Base-by-base conservation (phyloP, 2,329 filamentous ascomycete species). In the Cryphonectria radicalis region DNA sequence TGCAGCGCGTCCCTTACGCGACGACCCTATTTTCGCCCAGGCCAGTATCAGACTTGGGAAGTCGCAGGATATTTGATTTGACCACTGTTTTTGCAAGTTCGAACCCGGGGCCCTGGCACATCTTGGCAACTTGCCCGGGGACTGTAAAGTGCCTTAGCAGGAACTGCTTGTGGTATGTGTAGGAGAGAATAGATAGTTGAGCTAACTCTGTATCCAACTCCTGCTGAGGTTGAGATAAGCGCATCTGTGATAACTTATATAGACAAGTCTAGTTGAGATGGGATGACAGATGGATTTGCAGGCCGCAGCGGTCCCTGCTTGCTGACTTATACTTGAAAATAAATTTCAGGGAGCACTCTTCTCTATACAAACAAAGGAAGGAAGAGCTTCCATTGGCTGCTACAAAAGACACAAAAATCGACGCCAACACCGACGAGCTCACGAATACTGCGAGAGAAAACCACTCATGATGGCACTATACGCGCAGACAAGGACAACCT, bases 401-500 rank as follows among this genome's bases (percentile, higher is more conserved):
- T 11, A 40, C 8, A 40, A 40, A 40, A 3, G 8, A 55, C 25
- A 14, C 7, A 25, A 55, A 6, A 37, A 37, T 19, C 32, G 5
- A 37, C 11, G 6, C 13, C 3, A n/a, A 11, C 6, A 60, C 57
- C 22, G 14, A 62, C 3, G 22, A n/a, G 1, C 19, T 42, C 25
- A 66, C 8, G 68, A 42, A 2, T 14, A 32, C 28, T 68, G 65
- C 43, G 69, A 63, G 13, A 70, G 59, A 17, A 70, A 68, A 0
- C 59, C 46, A 17, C 69, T 63, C 64, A 67, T 60, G 1, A 70
- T 42, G 19, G 59, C 64, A 2, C 63, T 63, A 14, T 70, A 70
- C 17, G 50, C 50, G 13, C 59, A 67, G 8, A 70, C 53, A 7
- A 70, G 42, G 25, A 64, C n/a, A 25, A 70, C 62, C 60, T 70